Evolutionary conservation across 192 early-diverging fungal genomes (phyloP).

Genomic region (Backusella sp.): DNA sequence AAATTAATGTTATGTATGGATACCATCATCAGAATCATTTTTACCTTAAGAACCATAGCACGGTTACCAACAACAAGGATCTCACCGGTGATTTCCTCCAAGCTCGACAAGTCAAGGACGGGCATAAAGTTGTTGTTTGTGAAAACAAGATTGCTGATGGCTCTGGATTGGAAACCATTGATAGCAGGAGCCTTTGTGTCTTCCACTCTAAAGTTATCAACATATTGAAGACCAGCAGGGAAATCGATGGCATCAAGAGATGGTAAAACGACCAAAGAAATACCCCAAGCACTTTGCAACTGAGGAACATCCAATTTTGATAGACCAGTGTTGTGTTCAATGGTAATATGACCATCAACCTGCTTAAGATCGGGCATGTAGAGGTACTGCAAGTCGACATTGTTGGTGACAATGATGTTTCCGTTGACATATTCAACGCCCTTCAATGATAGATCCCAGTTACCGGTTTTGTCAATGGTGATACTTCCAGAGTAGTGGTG

Average conservation of each 20-base stretch:
- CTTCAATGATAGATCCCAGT: constrained; percentile 7
- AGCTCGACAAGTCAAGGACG: constrained; percentile 18
- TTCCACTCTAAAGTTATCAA: constrained; percentile 12
- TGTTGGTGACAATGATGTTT: constrained; percentile 19
- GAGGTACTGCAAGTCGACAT: constrained; percentile 15
- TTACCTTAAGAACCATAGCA: neutral
- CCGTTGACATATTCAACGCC: constrained; percentile 28
- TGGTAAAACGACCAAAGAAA: constrained; percentile 31
- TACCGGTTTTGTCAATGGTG: constrained; percentile 13
- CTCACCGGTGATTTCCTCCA: constrained; percentile 15
- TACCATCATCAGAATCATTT: neutral
- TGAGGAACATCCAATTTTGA: constrained; percentile 18
- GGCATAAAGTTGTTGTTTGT: constrained; percentile 33
- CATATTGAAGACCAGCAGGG: constrained; percentile 19
- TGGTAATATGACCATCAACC: constrained; percentile 20
- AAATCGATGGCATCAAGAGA: constrained; percentile 28
- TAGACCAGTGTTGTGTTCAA: constrained; percentile 27
- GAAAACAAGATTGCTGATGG: constrained; percentile 14
- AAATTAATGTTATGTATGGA: neutral
- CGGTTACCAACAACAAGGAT: constrained; percentile 7
- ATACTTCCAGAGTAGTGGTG: constrained; percentile 25
- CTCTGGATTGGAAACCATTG: constrained; percentile 8
- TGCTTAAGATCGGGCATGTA: constrained; percentile 25
- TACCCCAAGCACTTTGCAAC: constrained; percentile 4
- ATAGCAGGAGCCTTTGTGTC: constrained; percentile 28